Conservation (phyloP, 208 protist genomes). For the Leishmania turanica region DNA sequence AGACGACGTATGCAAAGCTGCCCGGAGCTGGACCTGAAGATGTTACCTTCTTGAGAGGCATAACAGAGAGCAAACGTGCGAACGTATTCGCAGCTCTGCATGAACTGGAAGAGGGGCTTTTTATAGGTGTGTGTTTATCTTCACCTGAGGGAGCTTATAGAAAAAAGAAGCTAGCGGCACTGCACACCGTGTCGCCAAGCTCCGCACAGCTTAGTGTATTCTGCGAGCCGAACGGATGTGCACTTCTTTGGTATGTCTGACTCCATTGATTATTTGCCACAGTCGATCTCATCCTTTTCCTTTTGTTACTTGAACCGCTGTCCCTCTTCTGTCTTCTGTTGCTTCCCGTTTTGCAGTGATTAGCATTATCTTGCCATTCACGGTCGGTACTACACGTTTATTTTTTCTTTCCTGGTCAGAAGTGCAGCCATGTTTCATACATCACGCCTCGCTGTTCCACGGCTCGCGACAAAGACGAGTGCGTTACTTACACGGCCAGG, state of each 20-base stretch:
- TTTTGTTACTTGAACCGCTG: background rate
- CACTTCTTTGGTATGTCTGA: background rate
- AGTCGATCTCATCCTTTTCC: background rate
- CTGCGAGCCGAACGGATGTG: background rate
- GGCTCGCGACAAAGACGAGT: constrained; percentile 12
- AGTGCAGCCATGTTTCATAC: constrained; percentile 16
- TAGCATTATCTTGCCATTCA: background rate
- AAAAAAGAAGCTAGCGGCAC: background rate
- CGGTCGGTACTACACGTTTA: background rate
- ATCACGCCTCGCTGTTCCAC: background rate
- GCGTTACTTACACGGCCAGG: constrained; percentile 1
- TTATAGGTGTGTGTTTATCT: background rate
- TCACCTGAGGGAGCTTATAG: background rate
- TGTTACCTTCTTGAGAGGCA: background rate
- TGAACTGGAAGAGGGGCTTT: too few species aligned
- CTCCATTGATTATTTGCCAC: background rate
- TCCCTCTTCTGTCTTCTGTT: background rate
- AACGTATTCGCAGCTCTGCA: background rate
- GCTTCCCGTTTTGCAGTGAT: background rate
- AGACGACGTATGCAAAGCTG: background rate
- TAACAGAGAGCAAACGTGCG: too few species aligned
- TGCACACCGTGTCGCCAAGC: background rate
- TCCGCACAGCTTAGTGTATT: background rate
- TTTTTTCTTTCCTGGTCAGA: background rate
- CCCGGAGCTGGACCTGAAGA: background rate